phyloP scores from a whole-genome alignment of 108 stramenopile genomes.

The Stephanodiscus minutulus region DNA sequence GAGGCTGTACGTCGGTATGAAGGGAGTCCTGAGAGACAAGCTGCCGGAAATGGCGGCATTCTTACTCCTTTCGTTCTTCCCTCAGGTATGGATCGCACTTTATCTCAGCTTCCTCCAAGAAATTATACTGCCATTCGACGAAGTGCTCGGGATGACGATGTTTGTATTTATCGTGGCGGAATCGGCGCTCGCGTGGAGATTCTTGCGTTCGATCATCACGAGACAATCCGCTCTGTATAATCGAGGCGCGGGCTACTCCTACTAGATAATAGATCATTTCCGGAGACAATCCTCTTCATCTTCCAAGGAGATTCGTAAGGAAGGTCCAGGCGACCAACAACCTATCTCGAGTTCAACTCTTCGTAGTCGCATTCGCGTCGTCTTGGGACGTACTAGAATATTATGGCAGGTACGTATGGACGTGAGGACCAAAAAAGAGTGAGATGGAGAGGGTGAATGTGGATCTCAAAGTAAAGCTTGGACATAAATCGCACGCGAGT shows the following conservation, averaged over 20 bases:
- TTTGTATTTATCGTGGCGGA: slow-evolving; percentile 13
- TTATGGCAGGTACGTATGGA: background rate
- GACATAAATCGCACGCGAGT: slow-evolving; percentile 35
- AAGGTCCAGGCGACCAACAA: background rate
- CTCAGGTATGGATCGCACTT: slow-evolving; percentile 28
- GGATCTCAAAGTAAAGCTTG: slow-evolving; percentile 57
- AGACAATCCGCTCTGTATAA: slow-evolving; percentile 13
- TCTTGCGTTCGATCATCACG: slow-evolving; percentile 25
- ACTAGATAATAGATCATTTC: background rate
- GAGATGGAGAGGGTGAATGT: slow-evolving; percentile 23
- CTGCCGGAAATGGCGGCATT: slow-evolving; percentile 38
- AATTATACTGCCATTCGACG: slow-evolving; percentile 25
- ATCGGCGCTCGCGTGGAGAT: slow-evolving; percentile 24
- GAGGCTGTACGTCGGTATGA: slow-evolving; percentile 41
- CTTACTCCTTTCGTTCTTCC: slow-evolving; percentile 36
- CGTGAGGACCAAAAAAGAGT: background rate
- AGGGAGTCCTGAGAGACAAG: slow-evolving; percentile 31
- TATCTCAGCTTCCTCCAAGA: slow-evolving; percentile 47
- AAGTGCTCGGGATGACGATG: slow-evolving; percentile 25
- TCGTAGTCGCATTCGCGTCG: background rate
- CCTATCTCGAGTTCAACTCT: background rate
- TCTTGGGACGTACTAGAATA: background rate
- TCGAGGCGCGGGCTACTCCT: background rate
- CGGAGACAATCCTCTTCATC: background rate
- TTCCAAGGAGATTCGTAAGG: background rate